Evolutionary conservation across 805 yeast species (phyloP).

Genomic region (Myxozyma vanderwaltii): DNA sequence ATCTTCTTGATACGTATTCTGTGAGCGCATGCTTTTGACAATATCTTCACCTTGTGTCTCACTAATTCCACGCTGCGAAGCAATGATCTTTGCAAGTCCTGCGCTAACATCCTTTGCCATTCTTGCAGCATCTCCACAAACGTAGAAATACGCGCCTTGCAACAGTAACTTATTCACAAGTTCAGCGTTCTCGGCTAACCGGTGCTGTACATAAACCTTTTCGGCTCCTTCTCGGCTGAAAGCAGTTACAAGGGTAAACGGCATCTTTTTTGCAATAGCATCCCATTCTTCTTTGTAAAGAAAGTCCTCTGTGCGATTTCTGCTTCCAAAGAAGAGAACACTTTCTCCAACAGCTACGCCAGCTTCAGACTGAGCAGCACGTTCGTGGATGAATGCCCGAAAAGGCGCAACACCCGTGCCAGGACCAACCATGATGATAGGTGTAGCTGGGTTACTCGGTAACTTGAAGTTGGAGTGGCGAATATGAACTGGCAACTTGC

Average conservation of each 20-base stretch:
- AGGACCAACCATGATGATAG: slow-evolving; percentile 92
- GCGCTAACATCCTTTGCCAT: slow-evolving; percentile 94
- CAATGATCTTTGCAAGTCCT: slow-evolving; percentile 63
- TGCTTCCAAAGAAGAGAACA: slow-evolving; percentile 82
- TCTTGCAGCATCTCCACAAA: slow-evolving; percentile 93
- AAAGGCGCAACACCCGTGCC: slow-evolving; percentile 99
- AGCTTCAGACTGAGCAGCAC: slow-evolving; percentile 58
- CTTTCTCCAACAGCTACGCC: slow-evolving; percentile 67
- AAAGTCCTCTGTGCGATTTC: slow-evolving; percentile 77
- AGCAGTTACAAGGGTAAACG: slow-evolving; percentile 76
- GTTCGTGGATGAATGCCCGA: slow-evolving; percentile 91
- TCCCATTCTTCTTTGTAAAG: slow-evolving; percentile 87
- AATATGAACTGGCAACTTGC: slow-evolving; percentile 82
- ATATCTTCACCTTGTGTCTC: slow-evolving; percentile 73
- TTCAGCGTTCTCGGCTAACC: slow-evolving; percentile 53
- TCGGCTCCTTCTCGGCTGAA: slow-evolving; percentile 75
- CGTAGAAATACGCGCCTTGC: slow-evolving; percentile 83
- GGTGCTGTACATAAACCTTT: slow-evolving; percentile 84
- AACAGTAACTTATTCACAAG: slow-evolving; percentile 55
- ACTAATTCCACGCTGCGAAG: slow-evolving; percentile 62
- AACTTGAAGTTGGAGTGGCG: slow-evolving; percentile 94
- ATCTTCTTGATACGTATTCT: slow-evolving; percentile 94
- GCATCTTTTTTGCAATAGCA: slow-evolving; percentile 52
- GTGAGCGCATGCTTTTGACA: slow-evolving; percentile 74
- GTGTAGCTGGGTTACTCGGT: slow-evolving; percentile 80